Conservation (phyloP, 2,329 filamentous ascomycete species). For the Cryphonectria nitschkei region DNA sequence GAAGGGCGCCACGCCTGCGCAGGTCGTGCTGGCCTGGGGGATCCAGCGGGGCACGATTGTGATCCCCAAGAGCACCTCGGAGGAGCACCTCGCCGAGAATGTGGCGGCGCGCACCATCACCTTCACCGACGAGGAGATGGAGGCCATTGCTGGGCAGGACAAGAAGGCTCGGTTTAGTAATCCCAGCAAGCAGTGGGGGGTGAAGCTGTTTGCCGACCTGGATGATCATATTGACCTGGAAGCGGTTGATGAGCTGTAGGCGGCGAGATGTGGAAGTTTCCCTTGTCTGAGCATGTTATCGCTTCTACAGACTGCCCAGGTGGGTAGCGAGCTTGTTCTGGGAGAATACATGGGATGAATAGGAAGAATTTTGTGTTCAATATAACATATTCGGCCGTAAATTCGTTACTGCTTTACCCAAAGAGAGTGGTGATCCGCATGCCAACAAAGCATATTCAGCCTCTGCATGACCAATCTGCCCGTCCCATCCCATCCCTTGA, state of each 20-base stretch:
- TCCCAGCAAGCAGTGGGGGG: conserved; percentile 44
- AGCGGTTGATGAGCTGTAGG: conserved; percentile 23
- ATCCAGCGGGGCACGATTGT: conserved; percentile 50
- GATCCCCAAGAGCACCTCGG: conserved; percentile 54
- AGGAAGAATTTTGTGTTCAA: not conserved
- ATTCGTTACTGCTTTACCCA: not conserved
- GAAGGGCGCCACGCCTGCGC: conserved; percentile 47
- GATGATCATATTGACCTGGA: conserved; percentile 40
- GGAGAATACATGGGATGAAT: not conserved
- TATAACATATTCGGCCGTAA: not conserved
- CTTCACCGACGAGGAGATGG: conserved; percentile 44
- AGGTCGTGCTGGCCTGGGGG: conserved; percentile 53
- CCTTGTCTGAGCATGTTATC: not conserved
- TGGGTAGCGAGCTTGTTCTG: not conserved
- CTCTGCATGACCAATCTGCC: not conserved
- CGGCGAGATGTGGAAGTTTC: not conserved
- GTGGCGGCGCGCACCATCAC: conserved; percentile 51
- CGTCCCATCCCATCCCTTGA: not conserved
- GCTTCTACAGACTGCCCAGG: not conserved
- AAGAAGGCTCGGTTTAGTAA: conserved; percentile 42
- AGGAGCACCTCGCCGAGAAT: conserved; percentile 49
- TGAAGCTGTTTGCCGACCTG: conserved; percentile 44
- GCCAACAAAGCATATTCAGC: not conserved
- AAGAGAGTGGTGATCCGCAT: not conserved
- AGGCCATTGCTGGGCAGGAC: conserved; percentile 34